These are phyloP conservation scores for Maudiozyma barnettii DNA, from an alignment of 805 yeast species.

Conservation along the genomic window DNA sequence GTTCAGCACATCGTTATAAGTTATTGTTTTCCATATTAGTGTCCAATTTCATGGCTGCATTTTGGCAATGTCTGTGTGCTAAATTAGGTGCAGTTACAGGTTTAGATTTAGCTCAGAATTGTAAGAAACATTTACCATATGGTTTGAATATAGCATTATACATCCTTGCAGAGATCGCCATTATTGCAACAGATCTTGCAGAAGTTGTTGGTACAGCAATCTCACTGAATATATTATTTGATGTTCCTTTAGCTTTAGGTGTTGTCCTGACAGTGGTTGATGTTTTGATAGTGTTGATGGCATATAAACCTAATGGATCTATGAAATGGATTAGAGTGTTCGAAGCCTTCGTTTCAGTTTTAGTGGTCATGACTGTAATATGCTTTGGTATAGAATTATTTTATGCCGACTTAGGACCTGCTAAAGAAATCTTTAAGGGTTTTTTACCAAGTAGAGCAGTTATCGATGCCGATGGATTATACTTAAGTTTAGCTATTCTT, in stretches of 20 bases:
- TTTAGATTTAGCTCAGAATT: slow-evolving; percentile 77
- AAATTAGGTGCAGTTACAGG: slow-evolving; percentile 93
- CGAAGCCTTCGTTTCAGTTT: slow-evolving; percentile 68
- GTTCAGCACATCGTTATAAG: slow-evolving; percentile 76
- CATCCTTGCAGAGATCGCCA: slow-evolving; percentile 77
- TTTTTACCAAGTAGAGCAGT: slow-evolving; percentile 46
- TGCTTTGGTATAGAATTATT: slow-evolving; percentile 76
- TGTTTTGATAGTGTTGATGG: slow-evolving; percentile 75
- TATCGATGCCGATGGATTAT: slow-evolving; percentile 55
- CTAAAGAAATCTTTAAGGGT: slow-evolving; percentile 59
- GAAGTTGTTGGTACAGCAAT: slow-evolving; percentile 98
- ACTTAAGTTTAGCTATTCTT: slow-evolving; percentile 71
- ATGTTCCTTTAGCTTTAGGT: slow-evolving; percentile 73
- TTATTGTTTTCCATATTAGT: slow-evolving; percentile 68
- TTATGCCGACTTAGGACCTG: slow-evolving; percentile 48
- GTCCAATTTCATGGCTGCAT: slow-evolving; percentile 79
- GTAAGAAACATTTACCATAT: slow-evolving; percentile 63
- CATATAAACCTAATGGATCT: slow-evolving; percentile 79
- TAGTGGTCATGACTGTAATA: slow-evolving; percentile 73
- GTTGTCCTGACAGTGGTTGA: slow-evolving; percentile 79
- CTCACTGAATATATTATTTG: slow-evolving; percentile 73
- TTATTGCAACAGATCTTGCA: slow-evolving; percentile 91
- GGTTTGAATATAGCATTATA: slow-evolving; percentile 55
- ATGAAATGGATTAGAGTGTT: slow-evolving; percentile 67
- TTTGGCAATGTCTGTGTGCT: slow-evolving; percentile 76